Evolutionary conservation across 106 monocot species (phyloP).

Genomic region (Dendrobium officinale): DNA sequence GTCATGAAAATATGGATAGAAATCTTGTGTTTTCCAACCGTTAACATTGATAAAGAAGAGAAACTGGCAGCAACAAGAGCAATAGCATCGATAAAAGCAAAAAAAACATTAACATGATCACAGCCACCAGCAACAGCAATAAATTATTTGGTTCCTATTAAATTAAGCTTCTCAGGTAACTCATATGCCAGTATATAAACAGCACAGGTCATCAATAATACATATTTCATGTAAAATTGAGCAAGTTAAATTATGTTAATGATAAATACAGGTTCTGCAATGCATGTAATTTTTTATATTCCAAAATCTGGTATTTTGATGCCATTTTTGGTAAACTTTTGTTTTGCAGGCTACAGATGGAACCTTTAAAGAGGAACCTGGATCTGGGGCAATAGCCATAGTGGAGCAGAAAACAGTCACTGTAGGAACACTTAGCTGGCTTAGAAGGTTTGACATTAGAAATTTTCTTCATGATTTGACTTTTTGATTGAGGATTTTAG

Average conservation of each 20-base stretch:
- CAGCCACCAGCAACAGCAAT: background rate
- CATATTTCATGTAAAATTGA: background rate
- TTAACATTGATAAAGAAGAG: too few relatives aligned
- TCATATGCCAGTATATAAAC: background rate
- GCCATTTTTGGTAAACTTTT: constrained; percentile 1
- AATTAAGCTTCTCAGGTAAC: background rate
- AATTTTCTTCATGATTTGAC: background rate
- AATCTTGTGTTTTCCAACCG: too few relatives aligned
- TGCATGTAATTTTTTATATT: background rate
- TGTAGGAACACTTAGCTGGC: constrained; percentile 81
- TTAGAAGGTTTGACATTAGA: constrained; percentile 43
- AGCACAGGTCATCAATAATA: background rate
- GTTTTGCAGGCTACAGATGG: constrained; percentile 54
- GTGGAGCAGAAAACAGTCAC: constrained; percentile 61
- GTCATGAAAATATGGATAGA: too few relatives aligned
- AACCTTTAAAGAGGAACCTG: constrained; percentile 92
- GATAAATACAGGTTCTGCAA: background rate
- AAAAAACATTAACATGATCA: background rate
- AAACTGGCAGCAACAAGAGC: background rate
- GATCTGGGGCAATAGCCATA: constrained; percentile 74
- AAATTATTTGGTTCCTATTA: background rate
- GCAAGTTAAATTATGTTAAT: constrained; percentile 1
- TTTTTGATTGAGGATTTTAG: background rate
- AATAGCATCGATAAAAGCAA: background rate
- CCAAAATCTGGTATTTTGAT: background rate